Evolutionary conservation across 2,329 filamentous ascomycete species (phyloP), one percentile per base, ranked within the genome.

Genomic region (Neospermospora avenae): DNA sequence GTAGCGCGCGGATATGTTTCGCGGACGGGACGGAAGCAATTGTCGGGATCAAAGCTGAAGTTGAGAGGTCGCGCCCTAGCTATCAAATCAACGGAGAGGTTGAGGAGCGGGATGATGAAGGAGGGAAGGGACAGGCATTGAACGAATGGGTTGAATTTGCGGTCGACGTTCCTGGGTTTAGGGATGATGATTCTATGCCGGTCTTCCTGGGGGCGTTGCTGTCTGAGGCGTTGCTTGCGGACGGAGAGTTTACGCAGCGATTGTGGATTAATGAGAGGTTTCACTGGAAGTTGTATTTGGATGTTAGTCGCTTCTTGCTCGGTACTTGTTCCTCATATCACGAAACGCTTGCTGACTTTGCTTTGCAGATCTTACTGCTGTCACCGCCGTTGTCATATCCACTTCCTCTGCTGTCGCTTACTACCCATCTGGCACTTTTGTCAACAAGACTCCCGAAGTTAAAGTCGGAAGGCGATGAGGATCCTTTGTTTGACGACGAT

Each of bases 401-500:
- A 0, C 86, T 98, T 7, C 93, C 93, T 1, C 84, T 99, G 11
- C 86, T 99, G 44, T 96, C 92, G 34, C 83, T 98, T 60, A 96
- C 95, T 20, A 93, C 91, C 51, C 93, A 99, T 74, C 87, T 99
- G 62, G 95, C 95, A 3, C 88, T 99, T 49, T 86, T 97, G 63
- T 87, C 90, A 31, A 93, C 95, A 6, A 87, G 89, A 65, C 81
- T 98, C 2, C 95, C 95, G 7, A 84, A 86, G 25, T 81, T 97
- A 55, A 91, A 91, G 73, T 97, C 93, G 1, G 90, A 96, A 74
- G 84, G 85, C 60, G 93, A 98, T 76, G 95, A 99, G 77, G 95
- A 99, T 69, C 95, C 95, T 13, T 87, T 97, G 72, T 99, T 99
- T 76, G 89, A 97, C 77, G 95, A 99, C 76, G 95, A 99, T 77